Percentiles rank a stretch among this genome's conserved stretches.
phyloP scores from a whole-genome alignment of 1,284 basidiomycete genomes.

The Exobasidium cylindrosporum region DNA sequence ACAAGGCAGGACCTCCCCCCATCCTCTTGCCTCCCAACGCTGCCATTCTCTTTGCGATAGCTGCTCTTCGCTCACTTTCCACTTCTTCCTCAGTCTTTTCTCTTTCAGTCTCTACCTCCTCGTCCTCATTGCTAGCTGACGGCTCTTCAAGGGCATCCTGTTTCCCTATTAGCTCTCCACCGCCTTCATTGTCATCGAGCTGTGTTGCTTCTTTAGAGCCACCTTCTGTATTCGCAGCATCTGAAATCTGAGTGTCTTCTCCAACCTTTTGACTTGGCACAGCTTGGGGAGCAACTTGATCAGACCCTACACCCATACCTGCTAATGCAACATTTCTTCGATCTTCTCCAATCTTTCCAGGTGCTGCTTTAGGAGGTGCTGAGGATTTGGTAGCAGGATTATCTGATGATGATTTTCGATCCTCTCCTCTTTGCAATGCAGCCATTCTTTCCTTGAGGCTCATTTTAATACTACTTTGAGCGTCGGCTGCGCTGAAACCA shows the following conservation, averaged over 20 bases:
- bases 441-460: conserved; percentile 54
- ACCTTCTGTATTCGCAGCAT: background rate
- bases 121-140: conserved; percentile 12
- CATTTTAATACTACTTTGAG: conserved; percentile 52
- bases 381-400: conserved; percentile 4
- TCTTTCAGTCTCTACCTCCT: conserved; percentile 1
- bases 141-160: conserved; percentile 15
- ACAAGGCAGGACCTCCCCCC: conserved; percentile 17
- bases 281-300: background rate
- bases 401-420: background rate
- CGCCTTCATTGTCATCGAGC: conserved; percentile 15
- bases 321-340: conserved; percentile 2
- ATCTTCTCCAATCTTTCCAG: background rate
- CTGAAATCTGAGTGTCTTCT: background rate
- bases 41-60: conserved; percentile 22
- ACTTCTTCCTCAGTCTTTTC: conserved; percentile 22
- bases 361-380: background rate
- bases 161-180: background rate
- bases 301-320: background rate
- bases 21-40: conserved; percentile 19
- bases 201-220: conserved; percentile 2
- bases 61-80: conserved; percentile 19
- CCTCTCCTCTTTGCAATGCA: conserved; percentile 45
- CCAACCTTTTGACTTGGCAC: background rate
- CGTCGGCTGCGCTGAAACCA: conserved; percentile 48